Percentiles rank a stretch among this genome's conserved stretches.
Conservation (phyloP, 495 filamentous ascomycete species). For the Pseudotulostoma volvatum region DNA sequence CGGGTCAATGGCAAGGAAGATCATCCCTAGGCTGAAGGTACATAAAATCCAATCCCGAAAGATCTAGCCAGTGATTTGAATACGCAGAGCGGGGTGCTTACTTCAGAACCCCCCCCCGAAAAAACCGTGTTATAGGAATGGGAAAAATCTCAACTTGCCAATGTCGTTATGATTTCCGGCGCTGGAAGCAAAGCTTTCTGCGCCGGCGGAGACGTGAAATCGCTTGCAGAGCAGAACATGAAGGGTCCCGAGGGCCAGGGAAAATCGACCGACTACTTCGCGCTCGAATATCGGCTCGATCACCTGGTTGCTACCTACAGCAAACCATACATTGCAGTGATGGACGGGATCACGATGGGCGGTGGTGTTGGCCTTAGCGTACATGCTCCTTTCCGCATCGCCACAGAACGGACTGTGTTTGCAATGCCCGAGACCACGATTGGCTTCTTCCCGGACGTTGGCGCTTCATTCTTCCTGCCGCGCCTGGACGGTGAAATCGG, state of each 20-base stretch:
- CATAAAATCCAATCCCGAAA: too few relatives aligned
- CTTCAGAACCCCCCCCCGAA: too few relatives aligned
- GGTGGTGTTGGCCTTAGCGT: conserved; percentile 88
- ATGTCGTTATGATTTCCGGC: conserved; percentile 83
- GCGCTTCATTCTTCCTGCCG: conserved; percentile 86
- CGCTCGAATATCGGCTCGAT: conserved; percentile 81
- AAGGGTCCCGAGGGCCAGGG: conserved; percentile 47
- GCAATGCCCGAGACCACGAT: conserved; percentile 98
- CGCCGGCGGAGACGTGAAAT: conserved; percentile 78
- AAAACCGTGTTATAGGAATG: conserved; percentile 62
- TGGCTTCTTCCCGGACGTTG: conserved; percentile 96
- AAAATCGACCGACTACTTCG: conserved; percentile 70
- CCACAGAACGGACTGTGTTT: conserved; percentile 86
- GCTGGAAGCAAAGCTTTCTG: conserved; percentile 74
- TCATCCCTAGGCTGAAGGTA: conserved; percentile 61
- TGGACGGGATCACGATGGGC: conserved; percentile 98
- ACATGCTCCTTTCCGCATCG: conserved; percentile 90
- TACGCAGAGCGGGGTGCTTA: too few relatives aligned
- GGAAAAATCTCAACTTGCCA: conserved; percentile 84
- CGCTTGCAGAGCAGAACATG: conserved; percentile 56
- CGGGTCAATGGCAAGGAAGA: conserved; percentile 87
- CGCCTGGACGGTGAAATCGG: conserved; percentile 69
- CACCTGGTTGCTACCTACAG: conserved; percentile 87
- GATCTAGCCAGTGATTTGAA: too few relatives aligned
- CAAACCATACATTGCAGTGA: conserved; percentile 88